Evolutionary conservation across 31 red algal genomes (phyloP).

Genomic region (Asparagopsis taxiformis): DNA sequence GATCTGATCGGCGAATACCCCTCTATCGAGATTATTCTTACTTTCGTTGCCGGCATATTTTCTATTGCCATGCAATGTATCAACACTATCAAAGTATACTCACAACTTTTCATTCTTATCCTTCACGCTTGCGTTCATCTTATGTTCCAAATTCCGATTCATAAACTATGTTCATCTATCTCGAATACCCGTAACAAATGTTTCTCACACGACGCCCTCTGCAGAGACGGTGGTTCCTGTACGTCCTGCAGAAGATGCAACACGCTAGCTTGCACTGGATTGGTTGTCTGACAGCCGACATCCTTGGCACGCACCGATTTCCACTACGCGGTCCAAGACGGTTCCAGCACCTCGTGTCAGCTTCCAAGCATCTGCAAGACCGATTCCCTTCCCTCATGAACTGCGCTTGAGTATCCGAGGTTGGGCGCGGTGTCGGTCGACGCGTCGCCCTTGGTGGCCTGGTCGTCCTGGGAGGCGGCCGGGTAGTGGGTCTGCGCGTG

Average conservation of each 20-base stretch:
- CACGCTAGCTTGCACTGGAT: constrained; percentile 1
- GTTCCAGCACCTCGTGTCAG: constrained; percentile 3
- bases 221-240: neutral
- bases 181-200: neutral
- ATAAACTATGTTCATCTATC: too few relatives aligned
- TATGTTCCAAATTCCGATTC: too few relatives aligned
- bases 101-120: too few relatives aligned
- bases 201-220: neutral
- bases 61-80: too few relatives aligned
- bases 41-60: too few relatives aligned
- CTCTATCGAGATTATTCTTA: too few relatives aligned
- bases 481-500: neutral
- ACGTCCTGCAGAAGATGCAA: neutral
- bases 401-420: neutral
- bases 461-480: neutral
- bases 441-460: neutral
- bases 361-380: constrained; percentile 10
- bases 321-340: neutral
- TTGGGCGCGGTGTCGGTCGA: neutral
- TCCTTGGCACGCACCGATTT: constrained; percentile 1
- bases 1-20: too few relatives aligned
- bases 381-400: neutral
- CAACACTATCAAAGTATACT: too few relatives aligned
- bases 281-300: neutral
- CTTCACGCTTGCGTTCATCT: too few relatives aligned